Conservation (phyloP, 2,329 filamentous ascomycete species). For the Xylariomycetidae sp. region DNA sequence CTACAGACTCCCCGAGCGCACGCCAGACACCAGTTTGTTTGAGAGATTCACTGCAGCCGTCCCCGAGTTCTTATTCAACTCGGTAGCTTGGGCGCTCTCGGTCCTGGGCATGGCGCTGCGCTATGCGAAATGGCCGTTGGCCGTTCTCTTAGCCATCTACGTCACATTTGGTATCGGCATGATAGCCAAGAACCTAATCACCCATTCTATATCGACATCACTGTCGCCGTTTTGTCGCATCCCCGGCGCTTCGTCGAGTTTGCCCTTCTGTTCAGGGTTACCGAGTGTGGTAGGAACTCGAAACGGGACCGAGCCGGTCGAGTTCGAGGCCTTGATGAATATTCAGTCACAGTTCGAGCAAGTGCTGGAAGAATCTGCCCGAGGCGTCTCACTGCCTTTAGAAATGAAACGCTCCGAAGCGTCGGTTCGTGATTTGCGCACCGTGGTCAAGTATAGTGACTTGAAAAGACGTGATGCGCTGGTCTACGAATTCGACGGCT, state of each 20-base stretch:
- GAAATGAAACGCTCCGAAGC: slow-evolving; percentile 77
- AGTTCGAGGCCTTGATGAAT: slow-evolving; percentile 72
- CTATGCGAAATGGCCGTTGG: slow-evolving; percentile 61
- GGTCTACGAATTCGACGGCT: slow-evolving; percentile 69
- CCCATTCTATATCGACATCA: slow-evolving; percentile 54
- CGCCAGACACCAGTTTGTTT: slow-evolving; percentile 1
- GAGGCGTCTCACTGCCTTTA: slow-evolving; percentile 63
- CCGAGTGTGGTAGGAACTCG: slow-evolving; percentile 18
- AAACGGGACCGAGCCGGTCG: slow-evolving; percentile 34
- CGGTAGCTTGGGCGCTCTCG: slow-evolving; percentile 46
- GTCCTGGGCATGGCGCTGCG: slow-evolving; percentile 56
- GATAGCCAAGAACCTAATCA: slow-evolving; percentile 58
- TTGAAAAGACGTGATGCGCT: slow-evolving; percentile 66
- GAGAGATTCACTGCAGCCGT: slow-evolving; percentile 31
- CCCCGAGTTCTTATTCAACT: slow-evolving; percentile 34
- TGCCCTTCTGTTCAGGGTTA: slow-evolving; percentile 54
- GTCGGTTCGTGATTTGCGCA: slow-evolving; percentile 69
- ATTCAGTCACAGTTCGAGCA: slow-evolving; percentile 74
- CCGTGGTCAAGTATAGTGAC: slow-evolving; percentile 65
- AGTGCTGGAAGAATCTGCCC: slow-evolving; percentile 63
- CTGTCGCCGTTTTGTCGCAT: slow-evolving; percentile 67
- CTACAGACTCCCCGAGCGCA: too few species aligned
- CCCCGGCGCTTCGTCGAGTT: slow-evolving; percentile 58
- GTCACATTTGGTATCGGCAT: slow-evolving; percentile 55
- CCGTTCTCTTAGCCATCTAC: slow-evolving; percentile 57